These are phyloP conservation scores for Candida ulmi DNA, from an alignment of 805 yeast species.

Conservation along the genomic window DNA sequence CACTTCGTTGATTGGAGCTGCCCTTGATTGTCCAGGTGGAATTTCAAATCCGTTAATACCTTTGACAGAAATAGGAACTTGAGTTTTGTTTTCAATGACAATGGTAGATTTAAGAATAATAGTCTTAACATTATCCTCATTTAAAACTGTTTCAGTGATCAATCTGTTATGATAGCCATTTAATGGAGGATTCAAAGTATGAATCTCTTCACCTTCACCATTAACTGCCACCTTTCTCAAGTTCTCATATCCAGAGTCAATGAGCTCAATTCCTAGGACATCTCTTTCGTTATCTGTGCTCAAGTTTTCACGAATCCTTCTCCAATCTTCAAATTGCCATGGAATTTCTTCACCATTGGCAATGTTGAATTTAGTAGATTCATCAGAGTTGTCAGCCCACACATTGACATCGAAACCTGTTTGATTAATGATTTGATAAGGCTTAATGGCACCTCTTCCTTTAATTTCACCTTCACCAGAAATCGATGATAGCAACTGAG, in stretches of 20 bases:
- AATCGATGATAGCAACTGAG: conserved; percentile 59
- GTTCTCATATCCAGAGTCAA: conserved; percentile 50
- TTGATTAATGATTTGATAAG: conserved; percentile 74
- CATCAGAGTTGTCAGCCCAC: conserved; percentile 58
- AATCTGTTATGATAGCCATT: conserved; percentile 67
- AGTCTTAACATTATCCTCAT: conserved; percentile 73
- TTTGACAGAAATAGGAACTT: conserved; percentile 37
- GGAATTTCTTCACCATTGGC: conserved; percentile 47
- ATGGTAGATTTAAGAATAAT: conserved; percentile 76
- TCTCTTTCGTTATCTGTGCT: conserved; percentile 59
- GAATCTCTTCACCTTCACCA: conserved; percentile 78
- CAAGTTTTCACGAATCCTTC: conserved; percentile 72
- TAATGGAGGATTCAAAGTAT: conserved; percentile 57
- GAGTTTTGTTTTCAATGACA: conserved; percentile 58
- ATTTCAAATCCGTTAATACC: conserved; percentile 35
- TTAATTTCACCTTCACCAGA: conserved; percentile 48
- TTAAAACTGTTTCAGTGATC: conserved; percentile 62
- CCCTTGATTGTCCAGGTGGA: conserved; percentile 48
- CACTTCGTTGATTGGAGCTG: conserved; percentile 72
- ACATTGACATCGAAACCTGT: conserved; percentile 80
- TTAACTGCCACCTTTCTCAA: conserved; percentile 58
- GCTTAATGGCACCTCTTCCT: conserved; percentile 74
- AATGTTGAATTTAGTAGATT: conserved; percentile 28
- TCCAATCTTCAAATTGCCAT: conserved; percentile 97
- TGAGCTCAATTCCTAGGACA: conserved; percentile 55